These are phyloP conservation scores for Globisporangium cylindrosporum DNA, from an alignment of 352 stramenopile genomes.

Conservation along the genomic window DNA sequence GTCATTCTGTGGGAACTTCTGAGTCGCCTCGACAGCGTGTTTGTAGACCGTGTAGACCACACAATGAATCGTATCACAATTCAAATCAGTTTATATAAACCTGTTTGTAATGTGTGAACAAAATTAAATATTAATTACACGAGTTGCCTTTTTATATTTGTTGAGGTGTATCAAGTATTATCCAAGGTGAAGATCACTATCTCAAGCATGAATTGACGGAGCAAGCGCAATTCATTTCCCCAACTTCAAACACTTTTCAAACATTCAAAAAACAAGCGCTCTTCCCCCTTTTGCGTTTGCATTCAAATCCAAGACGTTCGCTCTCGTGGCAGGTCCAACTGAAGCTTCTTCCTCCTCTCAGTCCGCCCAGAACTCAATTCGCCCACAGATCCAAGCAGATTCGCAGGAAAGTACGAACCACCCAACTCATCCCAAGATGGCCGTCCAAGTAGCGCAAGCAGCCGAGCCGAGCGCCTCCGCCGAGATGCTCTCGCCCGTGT, in stretches of 20 bases:
- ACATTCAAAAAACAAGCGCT: conserved; percentile 18
- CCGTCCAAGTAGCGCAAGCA: conserved; percentile 61
- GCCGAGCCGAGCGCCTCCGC: conserved; percentile 36
- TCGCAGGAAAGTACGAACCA: conserved; percentile 14
- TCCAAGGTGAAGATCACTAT: too few relatives aligned
- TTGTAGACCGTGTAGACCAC: not conserved
- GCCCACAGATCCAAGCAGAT: conserved; percentile 1
- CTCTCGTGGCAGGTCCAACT: not conserved
- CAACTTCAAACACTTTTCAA: conserved; percentile 9
- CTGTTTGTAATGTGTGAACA: not conserved
- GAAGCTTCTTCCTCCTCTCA: not conserved
- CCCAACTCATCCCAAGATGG: conserved; percentile 30
- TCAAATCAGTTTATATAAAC: not conserved
- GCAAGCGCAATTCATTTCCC: conserved; percentile 2
- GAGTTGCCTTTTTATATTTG: not conserved
- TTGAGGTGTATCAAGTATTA: too few relatives aligned
- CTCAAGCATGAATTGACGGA: too few relatives aligned
- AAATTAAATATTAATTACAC: not conserved
- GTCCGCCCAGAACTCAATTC: not conserved
- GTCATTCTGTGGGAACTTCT: conserved; percentile 2
- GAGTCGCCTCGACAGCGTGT: not conserved
- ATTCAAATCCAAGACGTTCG: not conserved
- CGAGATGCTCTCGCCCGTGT: conserved; percentile 57
- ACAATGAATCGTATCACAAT: not conserved
- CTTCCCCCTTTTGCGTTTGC: conserved; percentile 8